A percentile compares a stretch with the other conserved stretches of the same genome.
Evolutionary conservation across 345 rosid genomes (phyloP).

Genomic region (Xanthoceras sorbifolium): DNA sequence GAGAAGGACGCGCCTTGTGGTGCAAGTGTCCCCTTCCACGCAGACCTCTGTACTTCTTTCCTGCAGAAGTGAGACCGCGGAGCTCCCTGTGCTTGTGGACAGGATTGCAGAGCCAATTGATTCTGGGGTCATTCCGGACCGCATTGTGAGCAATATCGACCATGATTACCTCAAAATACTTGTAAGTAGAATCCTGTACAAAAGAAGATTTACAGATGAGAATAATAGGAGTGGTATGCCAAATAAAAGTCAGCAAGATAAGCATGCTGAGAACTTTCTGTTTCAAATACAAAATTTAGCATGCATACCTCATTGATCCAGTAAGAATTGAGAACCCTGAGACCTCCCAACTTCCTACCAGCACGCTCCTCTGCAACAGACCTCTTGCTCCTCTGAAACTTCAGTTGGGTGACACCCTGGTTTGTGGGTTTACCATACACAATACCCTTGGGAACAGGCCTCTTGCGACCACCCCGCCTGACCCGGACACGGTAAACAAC

Average conservation of each 20-base stretch:
- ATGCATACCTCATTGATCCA: conserved; percentile 87
- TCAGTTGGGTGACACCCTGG: conserved; percentile 96
- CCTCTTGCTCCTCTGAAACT: too few species aligned
- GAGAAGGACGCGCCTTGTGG: conserved; percentile 94
- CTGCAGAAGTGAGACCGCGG: conserved; percentile 95
- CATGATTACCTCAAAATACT: conserved; percentile 89
- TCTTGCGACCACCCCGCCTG: too few species aligned
- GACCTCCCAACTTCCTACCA: too few species aligned
- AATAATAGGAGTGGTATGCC: background rate
- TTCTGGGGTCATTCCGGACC: conserved; percentile 80
- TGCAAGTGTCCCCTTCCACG: conserved; percentile 85
- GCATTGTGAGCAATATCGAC: conserved; percentile 89
- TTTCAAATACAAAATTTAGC: too few species aligned
- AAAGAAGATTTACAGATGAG: background rate
- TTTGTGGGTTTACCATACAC: too few species aligned
- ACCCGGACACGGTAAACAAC: too few species aligned
- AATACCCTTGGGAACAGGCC: too few species aligned
- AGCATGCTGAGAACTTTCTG: too few species aligned
- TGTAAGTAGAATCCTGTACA: conserved; percentile 86
- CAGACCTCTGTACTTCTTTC: conserved; percentile 91
- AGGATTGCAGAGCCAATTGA: conserved; percentile 97
- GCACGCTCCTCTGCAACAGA: too few species aligned
- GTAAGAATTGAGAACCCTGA: conserved; percentile 92
- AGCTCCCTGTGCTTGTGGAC: too few species aligned
- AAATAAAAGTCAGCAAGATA: background rate